Conservation (phyloP, 208 protist genomes). For the Endotrypanum monterogeii region DNA sequence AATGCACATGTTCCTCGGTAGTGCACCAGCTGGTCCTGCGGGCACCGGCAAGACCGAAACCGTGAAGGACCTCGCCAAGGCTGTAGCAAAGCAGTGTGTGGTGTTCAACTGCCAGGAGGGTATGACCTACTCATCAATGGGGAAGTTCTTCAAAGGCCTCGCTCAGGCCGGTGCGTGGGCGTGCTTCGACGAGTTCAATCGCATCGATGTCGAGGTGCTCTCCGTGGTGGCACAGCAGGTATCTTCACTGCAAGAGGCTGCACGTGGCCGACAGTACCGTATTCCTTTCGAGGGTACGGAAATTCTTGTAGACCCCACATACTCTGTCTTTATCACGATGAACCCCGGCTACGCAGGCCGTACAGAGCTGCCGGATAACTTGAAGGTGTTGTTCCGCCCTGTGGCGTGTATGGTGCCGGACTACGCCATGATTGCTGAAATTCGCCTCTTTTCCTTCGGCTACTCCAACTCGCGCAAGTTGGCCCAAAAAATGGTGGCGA, state of each 20-base stretch:
- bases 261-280: conserved; percentile 70
- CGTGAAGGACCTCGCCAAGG: conserved; percentile 97
- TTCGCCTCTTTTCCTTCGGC: conserved; percentile 98
- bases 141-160: conserved; percentile 97
- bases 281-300: conserved; percentile 96
- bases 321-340: conserved; percentile 98
- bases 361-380: conserved; percentile 98
- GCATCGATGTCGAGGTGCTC: conserved; percentile 97
- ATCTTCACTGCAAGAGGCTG: conserved; percentile 93
- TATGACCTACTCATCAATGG: conserved; percentile 97
- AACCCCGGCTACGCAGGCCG: conserved; percentile 98
- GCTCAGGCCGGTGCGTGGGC: conserved; percentile 96
- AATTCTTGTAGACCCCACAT: conserved; percentile 93
- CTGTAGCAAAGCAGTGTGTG: conserved; percentile 97
- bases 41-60: conserved; percentile 98
- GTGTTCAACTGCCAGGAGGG: conserved; percentile 98
- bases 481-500: conserved; percentile 97
- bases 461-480: conserved; percentile 95
- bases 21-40: conserved; percentile 92
- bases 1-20: conserved; percentile 96
- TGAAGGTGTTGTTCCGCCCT: conserved; percentile 97
- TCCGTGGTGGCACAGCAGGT: conserved; percentile 97
- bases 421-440: conserved; percentile 99
- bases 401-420: conserved; percentile 99
- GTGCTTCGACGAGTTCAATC: conserved; percentile 99